Evolutionary conservation across 1,284 basidiomycete species (phyloP).

Genomic region (Ustilago bromivora): DNA sequence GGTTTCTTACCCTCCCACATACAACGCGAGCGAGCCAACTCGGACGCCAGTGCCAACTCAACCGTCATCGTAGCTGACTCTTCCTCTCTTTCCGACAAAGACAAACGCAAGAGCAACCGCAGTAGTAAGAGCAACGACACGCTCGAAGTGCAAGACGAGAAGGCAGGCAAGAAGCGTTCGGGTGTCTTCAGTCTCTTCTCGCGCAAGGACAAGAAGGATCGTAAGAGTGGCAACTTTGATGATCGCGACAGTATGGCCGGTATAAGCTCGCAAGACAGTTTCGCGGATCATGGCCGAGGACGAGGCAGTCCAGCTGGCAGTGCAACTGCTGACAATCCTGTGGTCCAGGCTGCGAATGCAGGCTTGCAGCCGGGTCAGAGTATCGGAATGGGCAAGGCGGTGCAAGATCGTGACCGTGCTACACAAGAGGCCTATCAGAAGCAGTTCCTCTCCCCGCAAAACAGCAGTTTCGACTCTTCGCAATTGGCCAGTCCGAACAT

Average conservation of each 20-base stretch:
- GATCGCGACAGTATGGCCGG: slow-evolving; percentile 53
- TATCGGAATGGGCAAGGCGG: slow-evolving; percentile 52
- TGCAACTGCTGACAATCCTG: slow-evolving; percentile 18
- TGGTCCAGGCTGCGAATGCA: slow-evolving; percentile 41
- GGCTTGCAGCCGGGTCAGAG: slow-evolving; percentile 48
- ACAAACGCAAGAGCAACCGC: slow-evolving; percentile 54
- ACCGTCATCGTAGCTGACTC: slow-evolving; percentile 34
- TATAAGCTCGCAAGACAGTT: slow-evolving; percentile 53
- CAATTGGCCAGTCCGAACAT: slow-evolving; percentile 11
- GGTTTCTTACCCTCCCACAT: slow-evolving; percentile 61
- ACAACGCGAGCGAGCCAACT: slow-evolving; percentile 55
- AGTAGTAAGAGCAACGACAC: slow-evolving; percentile 49
- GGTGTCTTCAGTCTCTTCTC: slow-evolving; percentile 66
- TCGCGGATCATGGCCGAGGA: slow-evolving; percentile 14
- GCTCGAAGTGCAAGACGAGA: slow-evolving; percentile 54
- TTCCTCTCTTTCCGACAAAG: slow-evolving; percentile 32
- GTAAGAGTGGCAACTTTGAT: slow-evolving; percentile 58
- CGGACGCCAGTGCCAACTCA: slow-evolving; percentile 53
- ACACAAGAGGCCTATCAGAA: slow-evolving; percentile 61
- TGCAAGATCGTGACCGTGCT: slow-evolving; percentile 60
- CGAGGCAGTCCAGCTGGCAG: slow-evolving; percentile 24
- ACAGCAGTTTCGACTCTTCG: slow-evolving; percentile 30
- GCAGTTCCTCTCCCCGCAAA: slow-evolving; percentile 55
- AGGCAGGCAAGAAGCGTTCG: slow-evolving; percentile 63
- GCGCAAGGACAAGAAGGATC: slow-evolving; percentile 65